Conservation (phyloP, 2,329 filamentous ascomycete genomes). For the Apiospora kogelbergensis region DNA sequence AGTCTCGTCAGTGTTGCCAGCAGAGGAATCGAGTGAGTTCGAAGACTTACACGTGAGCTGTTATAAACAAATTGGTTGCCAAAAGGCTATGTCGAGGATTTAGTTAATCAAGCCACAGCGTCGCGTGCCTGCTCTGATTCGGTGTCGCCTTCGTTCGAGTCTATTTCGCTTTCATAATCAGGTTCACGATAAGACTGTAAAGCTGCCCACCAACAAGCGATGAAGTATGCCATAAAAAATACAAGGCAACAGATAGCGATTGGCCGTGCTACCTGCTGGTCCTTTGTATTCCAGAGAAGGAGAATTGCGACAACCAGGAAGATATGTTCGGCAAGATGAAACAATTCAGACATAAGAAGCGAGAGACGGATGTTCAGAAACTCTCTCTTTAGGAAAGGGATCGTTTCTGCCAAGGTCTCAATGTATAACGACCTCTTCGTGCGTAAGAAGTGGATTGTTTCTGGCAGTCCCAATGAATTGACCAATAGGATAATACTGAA, state of each 20-base stretch:
- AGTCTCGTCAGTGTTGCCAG: constrained; percentile 1
- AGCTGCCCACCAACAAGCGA: background rate
- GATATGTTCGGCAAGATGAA: background rate
- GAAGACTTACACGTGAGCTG: constrained; percentile 83
- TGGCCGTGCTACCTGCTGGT: background rate
- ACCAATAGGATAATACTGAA: too few relatives aligned
- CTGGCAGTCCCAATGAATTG: too few relatives aligned
- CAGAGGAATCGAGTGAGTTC: background rate
- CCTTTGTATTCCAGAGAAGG: background rate
- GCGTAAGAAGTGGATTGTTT: background rate
- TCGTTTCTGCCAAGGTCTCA: background rate
- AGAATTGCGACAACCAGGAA: background rate
- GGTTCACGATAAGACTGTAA: background rate
- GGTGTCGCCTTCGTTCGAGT: background rate
- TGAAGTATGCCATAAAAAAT: background rate
- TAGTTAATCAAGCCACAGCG: too few relatives aligned
- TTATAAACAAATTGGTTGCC: constrained; percentile 95
- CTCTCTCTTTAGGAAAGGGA: background rate
- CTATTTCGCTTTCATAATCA: background rate
- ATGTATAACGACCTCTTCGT: background rate
- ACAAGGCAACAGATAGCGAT: background rate
- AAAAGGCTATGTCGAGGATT: constrained; percentile 58
- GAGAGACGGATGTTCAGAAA: background rate
- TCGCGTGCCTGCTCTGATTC: background rate
- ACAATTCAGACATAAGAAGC: background rate